These are phyloP conservation scores for Fraxinus dipetala DNA, from an alignment of 305 asterid species.

Conservation along the genomic window DNA sequence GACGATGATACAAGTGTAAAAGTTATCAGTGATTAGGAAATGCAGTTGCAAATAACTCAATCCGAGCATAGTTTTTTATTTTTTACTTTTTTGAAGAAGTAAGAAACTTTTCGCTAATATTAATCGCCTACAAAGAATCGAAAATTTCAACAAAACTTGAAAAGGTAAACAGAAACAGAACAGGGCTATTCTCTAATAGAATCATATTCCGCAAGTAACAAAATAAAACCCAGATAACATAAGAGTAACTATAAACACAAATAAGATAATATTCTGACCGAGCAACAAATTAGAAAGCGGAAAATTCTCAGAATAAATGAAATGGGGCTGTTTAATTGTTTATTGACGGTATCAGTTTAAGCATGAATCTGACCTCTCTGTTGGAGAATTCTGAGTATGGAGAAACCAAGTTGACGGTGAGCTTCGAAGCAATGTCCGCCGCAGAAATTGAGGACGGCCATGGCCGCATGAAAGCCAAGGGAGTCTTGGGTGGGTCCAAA, in stretches of 20 bases:
- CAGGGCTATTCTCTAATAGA: not conserved
- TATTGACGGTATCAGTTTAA: not conserved
- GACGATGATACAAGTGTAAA: not conserved
- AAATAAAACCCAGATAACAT: not conserved
- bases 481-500: conserved; percentile 54
- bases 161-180: not conserved
- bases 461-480: conserved; percentile 43
- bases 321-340: not conserved
- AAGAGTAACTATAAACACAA: not conserved
- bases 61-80: not conserved
- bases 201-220: not conserved
- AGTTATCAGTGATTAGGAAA: not conserved
- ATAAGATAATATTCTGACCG: not conserved
- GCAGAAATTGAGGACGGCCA: conserved; percentile 36
- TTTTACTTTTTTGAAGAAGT: not conserved
- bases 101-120: not conserved
- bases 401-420: conserved; percentile 35
- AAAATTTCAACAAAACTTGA: not conserved
- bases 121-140: not conserved
- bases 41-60: not conserved
- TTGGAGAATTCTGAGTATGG: conserved; percentile 32
- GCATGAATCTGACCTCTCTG: conserved; percentile 27
- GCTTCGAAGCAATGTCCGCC: conserved; percentile 32
- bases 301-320: not conserved
- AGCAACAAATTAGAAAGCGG: not conserved